Conservation (phyloP, 129 eudicot genomes). For the Centrapalus pauciflorus region DNA sequence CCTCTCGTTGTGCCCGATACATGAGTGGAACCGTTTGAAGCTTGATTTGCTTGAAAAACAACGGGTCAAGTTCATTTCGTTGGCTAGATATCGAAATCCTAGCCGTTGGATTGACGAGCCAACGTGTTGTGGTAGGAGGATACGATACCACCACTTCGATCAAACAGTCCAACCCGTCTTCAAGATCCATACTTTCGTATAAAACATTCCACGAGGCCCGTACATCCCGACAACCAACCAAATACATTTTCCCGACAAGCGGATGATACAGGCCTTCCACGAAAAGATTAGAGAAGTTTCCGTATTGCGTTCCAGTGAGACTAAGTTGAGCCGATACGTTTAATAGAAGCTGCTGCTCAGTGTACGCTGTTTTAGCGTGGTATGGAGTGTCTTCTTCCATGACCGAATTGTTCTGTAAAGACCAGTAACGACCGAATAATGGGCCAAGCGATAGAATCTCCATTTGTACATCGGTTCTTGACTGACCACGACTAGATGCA, state of each 20-base stretch:
- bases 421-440: constrained; percentile 64
- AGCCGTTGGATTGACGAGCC: constrained; percentile 88
- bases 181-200: constrained; percentile 71
- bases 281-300: constrained; percentile 53
- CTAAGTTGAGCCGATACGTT: constrained; percentile 79
- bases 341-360: constrained; percentile 65
- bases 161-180: constrained; percentile 79
- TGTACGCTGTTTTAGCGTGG: constrained; percentile 37
- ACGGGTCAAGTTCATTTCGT: constrained; percentile 72
- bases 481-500: constrained; percentile 20
- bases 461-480: constrained; percentile 50
- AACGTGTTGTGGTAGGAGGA: constrained; percentile 77
- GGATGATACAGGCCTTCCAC: constrained; percentile 82
- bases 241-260: constrained; percentile 70
- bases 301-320: constrained; percentile 34
- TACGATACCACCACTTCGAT: constrained; percentile 68
- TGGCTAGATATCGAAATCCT: constrained; percentile 60
- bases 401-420: constrained; percentile 32
- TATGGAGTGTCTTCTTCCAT: constrained; percentile 38
- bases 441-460: constrained; percentile 83
- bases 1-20: constrained; percentile 88
- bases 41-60: constrained; percentile 51
- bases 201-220: constrained; percentile 69
- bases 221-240: constrained; percentile 85
- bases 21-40: constrained; percentile 69